Base-by-base conservation (phyloP, 179 eudicot species). In the Vitellaria paradoxa region DNA sequence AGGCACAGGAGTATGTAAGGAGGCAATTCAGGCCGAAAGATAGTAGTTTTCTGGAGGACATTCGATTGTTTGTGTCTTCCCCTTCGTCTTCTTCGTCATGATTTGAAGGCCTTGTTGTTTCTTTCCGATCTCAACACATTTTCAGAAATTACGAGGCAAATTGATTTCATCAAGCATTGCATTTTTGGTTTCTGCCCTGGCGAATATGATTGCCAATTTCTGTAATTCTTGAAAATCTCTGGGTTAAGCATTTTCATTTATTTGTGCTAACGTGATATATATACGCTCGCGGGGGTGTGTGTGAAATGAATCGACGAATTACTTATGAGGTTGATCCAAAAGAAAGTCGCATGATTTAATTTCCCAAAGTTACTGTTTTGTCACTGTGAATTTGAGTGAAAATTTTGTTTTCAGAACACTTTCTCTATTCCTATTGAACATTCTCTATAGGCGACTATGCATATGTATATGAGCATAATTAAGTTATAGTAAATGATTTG, bases 21-120 rank as follows among this genome's bases (percentile, higher is more conserved):
- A 77, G 78, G 52, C 68, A 59, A 21, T 80, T 81, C 68, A 82
- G 89, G 76, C 71, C 86, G 24, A 75, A 77, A 63, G 85, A 82
- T 75, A 65, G 87, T 23, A 78, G 64, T 63, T 77, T 77, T 60
- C 66, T 74, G 1, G 78, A 74, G 64, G 78, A 70, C 14, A 78
- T 81, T 40, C 55, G 72, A 15, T 53, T 73, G 72, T 81, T 77
- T 60, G 55, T 70, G 56, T 78, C 76, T 12, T 78, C 80, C 3
- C 49, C 68, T 20, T 72, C 61, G 10, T 74, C 66, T 11, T 30
- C 49, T 12, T 50, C 55, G 55, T 7, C 12, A 12, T 50, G 55
- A 50, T 50, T 30, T 30, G 37, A 30, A 30, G 37, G 37, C 37
- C 37, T 30, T 30, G 37, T 30, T 30, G 37, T 1, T 30, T 30